Conservation (phyloP, 805 yeast species). For the Nadsonia fulvescens region DNA sequence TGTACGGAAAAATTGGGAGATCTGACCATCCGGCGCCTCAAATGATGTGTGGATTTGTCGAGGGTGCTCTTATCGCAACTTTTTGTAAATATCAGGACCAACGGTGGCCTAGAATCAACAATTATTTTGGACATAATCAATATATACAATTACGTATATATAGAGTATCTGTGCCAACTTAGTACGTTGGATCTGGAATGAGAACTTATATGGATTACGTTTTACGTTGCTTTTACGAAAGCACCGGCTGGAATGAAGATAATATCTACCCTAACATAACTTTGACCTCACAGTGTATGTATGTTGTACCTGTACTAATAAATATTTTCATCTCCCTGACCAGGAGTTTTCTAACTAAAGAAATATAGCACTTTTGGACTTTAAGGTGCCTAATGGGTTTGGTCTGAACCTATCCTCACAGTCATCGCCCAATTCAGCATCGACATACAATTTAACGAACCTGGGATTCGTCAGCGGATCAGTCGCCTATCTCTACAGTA, state of each 20-base stretch:
- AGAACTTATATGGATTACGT: constrained; percentile 75
- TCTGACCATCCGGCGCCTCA: no score
- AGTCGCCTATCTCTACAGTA: constrained; percentile 60
- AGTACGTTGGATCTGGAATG: constrained; percentile 25
- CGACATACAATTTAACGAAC: constrained; percentile 53
- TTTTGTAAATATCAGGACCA: no score
- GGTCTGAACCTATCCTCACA: constrained; percentile 51
- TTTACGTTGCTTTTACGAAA: constrained; percentile 46
- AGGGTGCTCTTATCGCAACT: no score
- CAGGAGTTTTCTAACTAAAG: no score
- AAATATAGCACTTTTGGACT: constrained; percentile 39
- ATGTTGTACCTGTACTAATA: no score
- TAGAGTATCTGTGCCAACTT: background rate
- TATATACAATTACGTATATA: no score
- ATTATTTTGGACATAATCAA: no score
- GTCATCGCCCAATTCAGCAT: constrained; percentile 50
- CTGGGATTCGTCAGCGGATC: constrained; percentile 58
- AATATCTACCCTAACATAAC: constrained; percentile 60
- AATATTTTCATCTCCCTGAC: no score
- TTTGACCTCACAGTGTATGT: constrained; percentile 39
- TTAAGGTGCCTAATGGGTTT: constrained; percentile 50
- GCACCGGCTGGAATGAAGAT: constrained; percentile 66
- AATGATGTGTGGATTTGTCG: no score
- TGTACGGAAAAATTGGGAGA: no score
- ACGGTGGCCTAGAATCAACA: no score